Evolutionary conservation across 1,284 basidiomycete genomes (phyloP).

Genomic region (Ceratobasidium sp.): DNA sequence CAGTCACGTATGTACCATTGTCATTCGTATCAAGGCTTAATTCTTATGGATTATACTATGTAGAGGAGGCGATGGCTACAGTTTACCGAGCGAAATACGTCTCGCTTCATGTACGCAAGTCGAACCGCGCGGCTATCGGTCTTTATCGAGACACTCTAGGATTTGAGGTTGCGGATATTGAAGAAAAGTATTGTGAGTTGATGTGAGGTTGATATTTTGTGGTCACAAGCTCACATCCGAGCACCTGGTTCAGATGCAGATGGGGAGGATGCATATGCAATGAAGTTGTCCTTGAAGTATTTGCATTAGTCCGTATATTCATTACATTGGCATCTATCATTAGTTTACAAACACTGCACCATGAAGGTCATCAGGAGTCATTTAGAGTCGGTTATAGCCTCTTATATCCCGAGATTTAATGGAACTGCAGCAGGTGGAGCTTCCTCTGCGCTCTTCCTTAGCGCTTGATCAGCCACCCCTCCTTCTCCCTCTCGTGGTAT

Average conservation of each 20-base stretch:
- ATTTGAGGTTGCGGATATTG: conserved; percentile 81
- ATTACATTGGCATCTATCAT: background rate
- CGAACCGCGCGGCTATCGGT: conserved; percentile 86
- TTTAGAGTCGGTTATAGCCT: no score
- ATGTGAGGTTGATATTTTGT: background rate
- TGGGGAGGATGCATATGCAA: conserved; percentile 92
- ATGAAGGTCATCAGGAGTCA: no score
- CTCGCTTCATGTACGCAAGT: conserved; percentile 89
- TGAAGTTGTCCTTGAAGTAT: conserved; percentile 75
- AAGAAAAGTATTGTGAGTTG: conserved; percentile 85
- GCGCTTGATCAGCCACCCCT: conserved; percentile 12
- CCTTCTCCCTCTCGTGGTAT: conserved; percentile 35
- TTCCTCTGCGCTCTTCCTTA: conserved; percentile 8
- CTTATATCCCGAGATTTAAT: no score
- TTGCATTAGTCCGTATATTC: conserved; percentile 27
- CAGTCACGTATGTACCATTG: conserved; percentile 76
- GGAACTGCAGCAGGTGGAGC: background rate
- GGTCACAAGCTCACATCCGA: background rate
- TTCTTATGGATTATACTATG: background rate
- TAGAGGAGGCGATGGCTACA: conserved; percentile 89
- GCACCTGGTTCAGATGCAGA: conserved; percentile 76
- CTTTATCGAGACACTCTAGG: conserved; percentile 88
- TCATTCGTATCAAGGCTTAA: conserved; percentile 15
- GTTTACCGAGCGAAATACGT: conserved; percentile 83
- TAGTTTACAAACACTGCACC: no score